Evolutionary conservation across 2,329 filamentous ascomycete genomes (phyloP).

Genomic region (Calonectria pauciramosa): DNA sequence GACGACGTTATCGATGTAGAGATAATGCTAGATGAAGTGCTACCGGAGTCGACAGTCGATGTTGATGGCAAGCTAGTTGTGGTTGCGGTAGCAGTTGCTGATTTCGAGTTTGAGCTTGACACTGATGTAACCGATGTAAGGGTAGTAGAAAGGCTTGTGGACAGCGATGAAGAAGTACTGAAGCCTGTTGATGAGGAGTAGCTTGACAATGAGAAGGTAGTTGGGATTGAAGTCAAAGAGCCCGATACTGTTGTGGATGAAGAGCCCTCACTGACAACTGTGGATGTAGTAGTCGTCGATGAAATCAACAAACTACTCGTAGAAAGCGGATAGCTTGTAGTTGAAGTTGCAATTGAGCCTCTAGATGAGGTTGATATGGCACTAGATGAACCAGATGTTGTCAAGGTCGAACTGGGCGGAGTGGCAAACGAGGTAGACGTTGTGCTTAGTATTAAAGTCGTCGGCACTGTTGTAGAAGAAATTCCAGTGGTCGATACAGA

Average conservation of each 20-base stretch:
- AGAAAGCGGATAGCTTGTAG: not conserved
- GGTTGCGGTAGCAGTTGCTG: too few relatives aligned
- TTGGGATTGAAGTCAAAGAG: not conserved
- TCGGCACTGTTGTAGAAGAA: not conserved
- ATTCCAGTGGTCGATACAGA: not conserved
- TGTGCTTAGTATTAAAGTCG: not conserved
- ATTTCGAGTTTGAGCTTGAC: not conserved
- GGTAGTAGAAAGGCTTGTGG: not conserved
- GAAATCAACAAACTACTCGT: not conserved
- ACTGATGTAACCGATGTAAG: not conserved
- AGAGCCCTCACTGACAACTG: not conserved
- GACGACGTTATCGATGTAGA: not conserved
- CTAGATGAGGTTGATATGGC: not conserved
- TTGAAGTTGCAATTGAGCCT: not conserved
- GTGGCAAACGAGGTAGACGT: not conserved
- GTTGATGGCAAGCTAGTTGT: not conserved
- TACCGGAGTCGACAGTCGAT: not conserved
- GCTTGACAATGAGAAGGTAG: too few relatives aligned
- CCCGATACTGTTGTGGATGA: not conserved
- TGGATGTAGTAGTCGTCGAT: not conserved
- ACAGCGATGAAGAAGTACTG: not conserved
- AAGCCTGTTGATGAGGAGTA: not conserved
- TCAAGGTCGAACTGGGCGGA: not conserved
- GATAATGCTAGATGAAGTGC: not conserved
- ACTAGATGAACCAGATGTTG: not conserved